Base-by-base conservation (phyloP, 2,329 filamentous ascomycete genomes). In the Chaetomium sp. region DNA sequence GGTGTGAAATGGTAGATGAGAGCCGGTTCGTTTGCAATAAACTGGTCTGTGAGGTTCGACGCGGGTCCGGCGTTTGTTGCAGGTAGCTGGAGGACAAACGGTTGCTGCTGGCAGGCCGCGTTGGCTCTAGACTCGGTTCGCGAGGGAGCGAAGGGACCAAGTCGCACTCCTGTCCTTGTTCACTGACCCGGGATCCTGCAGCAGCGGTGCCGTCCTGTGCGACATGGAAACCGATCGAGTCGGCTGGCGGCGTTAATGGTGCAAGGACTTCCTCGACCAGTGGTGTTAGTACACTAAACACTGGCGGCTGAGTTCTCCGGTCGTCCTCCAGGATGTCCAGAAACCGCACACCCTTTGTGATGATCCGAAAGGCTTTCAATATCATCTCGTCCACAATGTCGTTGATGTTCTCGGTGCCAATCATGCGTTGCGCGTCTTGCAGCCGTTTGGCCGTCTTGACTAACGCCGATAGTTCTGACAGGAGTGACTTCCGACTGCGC, bases 371-470 rank as follows among this genome's bases (percentile, higher is more conserved):
- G 0, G 91, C 91, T 70, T 91, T 94, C 52, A 95, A 75, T 32
- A 97, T 88, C 82, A 97, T 90, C 69, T 96, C 89, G 66, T 97
- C 92, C 55, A 96, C 82, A 55, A 92, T 82, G 64, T 88, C 83
- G 65, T 89, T 89, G 10, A 87, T 76, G 46, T 83, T 79, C 0
- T 73, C 68, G 0, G 78, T 74, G 11, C 74, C 70, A 0, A 72
- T 62, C 43, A 71, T 62, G 57, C 75, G 78, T 56, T 89, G 84
- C 60, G 82, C 78, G 65, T 91, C 89, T 70, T 92, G 90, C 61
- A 99, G 75, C 49, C 82, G 81, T 72, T 96, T 96, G 14, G 89
- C 89, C 1, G 87, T 87, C 71, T 95, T 95, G 5, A 97, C 91
- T 44, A 99, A 76, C 2, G 87, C 83, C 1, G 92, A 95, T 1